Evolutionary conservation across 2,329 filamentous ascomycete species (phyloP).

Genomic region (Alternaria brassicae): DNA sequence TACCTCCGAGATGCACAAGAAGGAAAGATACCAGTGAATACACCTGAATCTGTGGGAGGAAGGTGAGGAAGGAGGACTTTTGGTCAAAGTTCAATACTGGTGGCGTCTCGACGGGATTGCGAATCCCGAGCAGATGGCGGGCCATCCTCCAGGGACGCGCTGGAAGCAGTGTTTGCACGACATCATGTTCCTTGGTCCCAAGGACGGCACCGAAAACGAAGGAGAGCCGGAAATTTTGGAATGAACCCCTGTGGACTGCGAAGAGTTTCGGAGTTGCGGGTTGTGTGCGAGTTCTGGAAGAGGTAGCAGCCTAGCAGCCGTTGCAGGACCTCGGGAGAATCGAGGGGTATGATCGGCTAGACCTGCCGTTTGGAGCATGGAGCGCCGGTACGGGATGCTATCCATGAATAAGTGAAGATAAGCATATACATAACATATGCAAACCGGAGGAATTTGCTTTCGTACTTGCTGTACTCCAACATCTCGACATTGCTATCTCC

Average conservation of each 20-base stretch:
- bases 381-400: conserved; percentile 3
- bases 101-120: conserved; percentile 17
- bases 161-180: conserved; percentile 30
- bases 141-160: neutral
- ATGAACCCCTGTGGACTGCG: neutral
- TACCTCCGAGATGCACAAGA: conserved; percentile 19
- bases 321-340: neutral
- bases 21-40: neutral
- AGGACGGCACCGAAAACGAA: conserved; percentile 15
- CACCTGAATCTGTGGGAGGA: conserved; percentile 16
- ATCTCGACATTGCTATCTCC: neutral
- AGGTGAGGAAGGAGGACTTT: conserved; percentile 4
- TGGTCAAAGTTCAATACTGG: conserved; percentile 26
- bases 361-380: conserved; percentile 19
- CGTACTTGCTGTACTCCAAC: neutral
- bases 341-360: conserved; percentile 19
- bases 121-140: conserved; percentile 3
- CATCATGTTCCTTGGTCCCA: conserved; percentile 22
- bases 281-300: conserved; percentile 1
- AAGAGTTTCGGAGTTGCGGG: neutral
- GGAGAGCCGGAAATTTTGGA: conserved; percentile 6
- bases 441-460: neutral
- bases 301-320: conserved; percentile 11
- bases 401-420: conserved; percentile 7
- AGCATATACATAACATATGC: neutral